Evolutionary conservation across 106 monocot genomes (phyloP).

Genomic region (Platanthera guangdongensis): DNA sequence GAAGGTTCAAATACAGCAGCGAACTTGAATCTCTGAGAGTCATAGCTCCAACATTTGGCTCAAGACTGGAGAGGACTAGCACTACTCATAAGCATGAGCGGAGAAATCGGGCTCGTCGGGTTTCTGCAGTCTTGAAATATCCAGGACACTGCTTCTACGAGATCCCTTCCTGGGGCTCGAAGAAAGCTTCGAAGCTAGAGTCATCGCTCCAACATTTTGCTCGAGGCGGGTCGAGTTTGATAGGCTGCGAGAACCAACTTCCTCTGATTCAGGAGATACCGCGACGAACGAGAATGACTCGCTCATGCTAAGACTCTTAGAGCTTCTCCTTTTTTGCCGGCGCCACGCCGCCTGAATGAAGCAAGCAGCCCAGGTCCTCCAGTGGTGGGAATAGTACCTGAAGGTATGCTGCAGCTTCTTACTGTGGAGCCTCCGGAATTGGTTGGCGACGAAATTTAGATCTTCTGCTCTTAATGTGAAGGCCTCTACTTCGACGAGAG

Average conservation of each 20-base stretch:
- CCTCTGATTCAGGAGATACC: conserved; percentile 22
- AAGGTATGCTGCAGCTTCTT: conserved; percentile 89
- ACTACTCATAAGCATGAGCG: conserved; percentile 24
- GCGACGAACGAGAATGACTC: conserved; percentile 35
- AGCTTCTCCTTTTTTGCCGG: conserved; percentile 51
- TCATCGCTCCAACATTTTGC: conserved; percentile 19
- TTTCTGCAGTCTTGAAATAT: conserved; percentile 50
- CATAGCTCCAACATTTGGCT: too few relatives aligned
- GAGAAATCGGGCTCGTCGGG: conserved; percentile 90
- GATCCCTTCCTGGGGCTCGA: conserved; percentile 23
- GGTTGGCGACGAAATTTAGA: conserved; percentile 78
- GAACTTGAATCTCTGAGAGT: too few relatives aligned
- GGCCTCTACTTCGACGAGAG: conserved; percentile 76
- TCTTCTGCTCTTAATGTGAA: conserved; percentile 81
- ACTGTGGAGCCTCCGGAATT: conserved; percentile 74
- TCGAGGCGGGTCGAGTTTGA: background rate
- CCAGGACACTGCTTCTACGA: conserved; percentile 23
- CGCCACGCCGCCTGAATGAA: conserved; percentile 84
- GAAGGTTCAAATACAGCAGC: too few relatives aligned
- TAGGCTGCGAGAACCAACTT: conserved; percentile 6
- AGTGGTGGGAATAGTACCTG: conserved; percentile 79
- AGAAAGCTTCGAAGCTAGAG: conserved; percentile 32
- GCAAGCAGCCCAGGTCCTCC: conserved; percentile 79
- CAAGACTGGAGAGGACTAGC: too few relatives aligned
- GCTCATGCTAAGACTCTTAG: conserved; percentile 35